A percentile compares a stretch with the other conserved stretches of the same genome.
Evolutionary conservation across 2,329 filamentous ascomycete species (phyloP).

Genomic region (Diplodia seriata): DNA sequence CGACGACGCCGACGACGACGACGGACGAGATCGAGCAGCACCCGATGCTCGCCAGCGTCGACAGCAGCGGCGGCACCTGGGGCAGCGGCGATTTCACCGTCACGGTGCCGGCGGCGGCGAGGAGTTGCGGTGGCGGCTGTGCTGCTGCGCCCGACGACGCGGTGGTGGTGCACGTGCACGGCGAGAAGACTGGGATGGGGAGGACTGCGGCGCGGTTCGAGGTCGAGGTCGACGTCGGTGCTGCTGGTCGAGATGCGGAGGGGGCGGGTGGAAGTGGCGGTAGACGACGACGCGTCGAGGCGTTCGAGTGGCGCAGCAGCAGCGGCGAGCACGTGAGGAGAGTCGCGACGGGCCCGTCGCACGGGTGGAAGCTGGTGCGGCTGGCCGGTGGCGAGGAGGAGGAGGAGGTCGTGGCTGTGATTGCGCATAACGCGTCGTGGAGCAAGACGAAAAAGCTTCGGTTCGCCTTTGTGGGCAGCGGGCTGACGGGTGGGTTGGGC

Average conservation of each 20-base stretch:
- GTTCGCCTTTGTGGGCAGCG: conserved; percentile 11
- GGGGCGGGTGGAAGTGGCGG: no score
- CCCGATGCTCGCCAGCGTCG: conserved; percentile 1
- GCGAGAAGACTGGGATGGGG: neutral
- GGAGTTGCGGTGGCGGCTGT: no score
- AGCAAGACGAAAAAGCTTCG: conserved; percentile 2
- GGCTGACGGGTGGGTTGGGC: neutral
- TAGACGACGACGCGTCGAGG: neutral
- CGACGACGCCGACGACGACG: neutral
- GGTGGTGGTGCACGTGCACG: neutral
- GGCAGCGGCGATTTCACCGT: neutral
- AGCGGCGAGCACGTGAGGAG: neutral
- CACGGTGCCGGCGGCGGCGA: neutral
- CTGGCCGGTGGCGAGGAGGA: conserved; percentile 1
- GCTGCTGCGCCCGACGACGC: neutral
- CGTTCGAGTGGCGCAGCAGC: conserved; percentile 13
- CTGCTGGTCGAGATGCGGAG: no score
- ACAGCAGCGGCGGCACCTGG: neutral
- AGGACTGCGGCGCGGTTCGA: conserved; percentile 1
- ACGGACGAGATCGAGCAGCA: neutral
- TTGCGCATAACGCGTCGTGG: conserved; percentile 12
- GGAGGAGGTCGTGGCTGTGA: conserved; percentile 12
- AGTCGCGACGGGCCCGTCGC: neutral
- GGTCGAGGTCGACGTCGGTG: neutral
- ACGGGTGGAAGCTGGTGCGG: conserved; percentile 21